Conservation (phyloP, 2,329 filamentous ascomycete species). For the Colletotrichum destructivum region DNA sequence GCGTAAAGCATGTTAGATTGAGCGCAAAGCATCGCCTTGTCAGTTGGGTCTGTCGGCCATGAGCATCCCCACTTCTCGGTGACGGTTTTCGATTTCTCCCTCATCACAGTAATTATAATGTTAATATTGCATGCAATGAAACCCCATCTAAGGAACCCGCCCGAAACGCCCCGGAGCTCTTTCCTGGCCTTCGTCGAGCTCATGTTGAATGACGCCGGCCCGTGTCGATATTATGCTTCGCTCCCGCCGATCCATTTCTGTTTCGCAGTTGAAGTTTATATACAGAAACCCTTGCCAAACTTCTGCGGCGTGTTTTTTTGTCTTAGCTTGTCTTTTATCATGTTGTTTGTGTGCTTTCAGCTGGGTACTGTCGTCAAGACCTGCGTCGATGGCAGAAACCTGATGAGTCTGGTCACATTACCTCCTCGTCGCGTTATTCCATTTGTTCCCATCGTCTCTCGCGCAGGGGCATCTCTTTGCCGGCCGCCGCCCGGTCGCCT, state of each 20-base stretch:
- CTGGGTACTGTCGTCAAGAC: not conserved
- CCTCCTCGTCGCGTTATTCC: slow-evolving; percentile 45
- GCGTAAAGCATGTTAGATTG: slow-evolving; percentile 12
- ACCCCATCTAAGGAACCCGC: slow-evolving; percentile 14
- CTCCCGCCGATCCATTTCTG: slow-evolving; percentile 42
- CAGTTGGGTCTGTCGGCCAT: not conserved
- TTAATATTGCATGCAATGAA: not conserved
- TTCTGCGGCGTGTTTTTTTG: slow-evolving; percentile 13
- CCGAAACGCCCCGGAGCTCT: slow-evolving; percentile 38
- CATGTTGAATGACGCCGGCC: slow-evolving; percentile 54
- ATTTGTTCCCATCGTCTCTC: slow-evolving; percentile 84
- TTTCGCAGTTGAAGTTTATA: slow-evolving; percentile 44
- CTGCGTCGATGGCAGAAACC: not conserved
- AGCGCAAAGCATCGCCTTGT: not conserved
- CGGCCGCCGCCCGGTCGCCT: slow-evolving; percentile 68
- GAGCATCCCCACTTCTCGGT: not conserved
- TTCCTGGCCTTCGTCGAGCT: slow-evolving; percentile 47
- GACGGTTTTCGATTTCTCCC: not conserved
- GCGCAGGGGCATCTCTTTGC: slow-evolving; percentile 78
- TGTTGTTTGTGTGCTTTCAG: slow-evolving; percentile 8
- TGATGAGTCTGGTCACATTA: not conserved
- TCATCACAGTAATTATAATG: not conserved
- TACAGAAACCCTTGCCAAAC: slow-evolving; percentile 42
- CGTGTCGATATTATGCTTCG: slow-evolving; percentile 43
- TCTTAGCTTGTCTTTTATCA: not conserved